Evolutionary conservation across 192 early-diverging fungal species (phyloP), one percentile per base, ranked within the genome.

Genomic region (Lobosporangium transversale): DNA sequence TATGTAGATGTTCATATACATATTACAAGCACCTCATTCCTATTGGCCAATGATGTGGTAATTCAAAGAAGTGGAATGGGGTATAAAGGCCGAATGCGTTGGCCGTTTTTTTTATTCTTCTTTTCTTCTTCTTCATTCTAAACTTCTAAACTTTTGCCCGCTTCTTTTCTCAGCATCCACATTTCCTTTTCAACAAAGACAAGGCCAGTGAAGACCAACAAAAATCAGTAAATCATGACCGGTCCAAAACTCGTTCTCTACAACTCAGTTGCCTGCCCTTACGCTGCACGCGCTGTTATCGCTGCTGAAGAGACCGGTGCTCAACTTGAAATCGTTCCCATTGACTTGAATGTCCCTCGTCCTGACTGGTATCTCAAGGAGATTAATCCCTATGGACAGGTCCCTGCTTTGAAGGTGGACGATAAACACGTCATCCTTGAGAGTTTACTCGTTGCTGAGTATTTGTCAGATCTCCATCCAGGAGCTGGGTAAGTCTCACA

Each of bases 381-480:
- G 36, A 71, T 89, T 52, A 92, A 93, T 79, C 89, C 89, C 5
- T 88, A 89, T 32, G 78, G 82, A 52, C 89, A 91, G 57, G 89
- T 93, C 3, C 92, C 92, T 21, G 82, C 89, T 1, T 61, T 93
- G 50, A 79, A 74, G 12, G 62, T 83, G 4, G 69, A 80, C 40
- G 83, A 88, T 26, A 85, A 84, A n/a, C 66, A 73, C 9, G 79
- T 86, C 24, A 80, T 93, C 43, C 84, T 87, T 55, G 92, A 93
- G 57, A 87, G 85, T 9, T 71, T 89, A 20, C 85, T 93, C 32
- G 82, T 92, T 36, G 68, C 88, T 43, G 90, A 93, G 70, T 88
- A 82, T 62, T 55, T 92, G 0, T 83, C 85, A 14, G 90, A 93
- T 47, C 68, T 86, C 42, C 87, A 82, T 62, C 88, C 88, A 20